phyloP scores from a whole-genome alignment of 202 grass and related monocot genomes.

The Hordeum pubiflorum region DNA sequence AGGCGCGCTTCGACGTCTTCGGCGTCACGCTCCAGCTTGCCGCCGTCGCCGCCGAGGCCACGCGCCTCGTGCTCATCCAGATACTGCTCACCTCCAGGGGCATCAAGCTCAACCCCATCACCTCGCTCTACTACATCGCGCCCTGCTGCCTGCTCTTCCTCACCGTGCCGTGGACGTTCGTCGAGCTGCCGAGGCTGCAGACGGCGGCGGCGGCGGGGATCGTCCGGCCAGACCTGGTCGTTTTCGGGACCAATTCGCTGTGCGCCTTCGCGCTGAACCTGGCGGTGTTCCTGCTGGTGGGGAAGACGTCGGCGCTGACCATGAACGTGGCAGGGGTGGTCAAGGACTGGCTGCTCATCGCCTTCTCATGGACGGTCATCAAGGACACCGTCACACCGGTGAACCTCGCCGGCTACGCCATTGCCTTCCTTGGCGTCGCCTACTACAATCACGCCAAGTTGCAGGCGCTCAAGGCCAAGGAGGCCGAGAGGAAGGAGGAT shows the following conservation, averaged over 20 bases:
- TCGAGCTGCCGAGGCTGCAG: constrained; percentile 65
- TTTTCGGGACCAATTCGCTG: constrained; percentile 71
- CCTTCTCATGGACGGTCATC: constrained; percentile 91
- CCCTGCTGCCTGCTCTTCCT: constrained; percentile 80
- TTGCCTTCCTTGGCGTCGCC: constrained; percentile 75
- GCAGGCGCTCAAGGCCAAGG: constrained; percentile 70
- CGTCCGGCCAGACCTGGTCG: constrained; percentile 39
- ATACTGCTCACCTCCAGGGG: constrained; percentile 80
- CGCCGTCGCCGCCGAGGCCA: constrained; percentile 75
- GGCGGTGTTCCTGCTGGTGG: constrained; percentile 83
- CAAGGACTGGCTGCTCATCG: constrained; percentile 95
- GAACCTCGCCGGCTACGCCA: constrained; percentile 69
- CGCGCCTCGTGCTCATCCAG: constrained; percentile 86
- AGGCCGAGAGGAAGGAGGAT: constrained; percentile 57
- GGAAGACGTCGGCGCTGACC: constrained; percentile 90
- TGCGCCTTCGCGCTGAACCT: constrained; percentile 92
- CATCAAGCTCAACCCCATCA: constrained; percentile 76
- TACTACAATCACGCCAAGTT: constrained; percentile 93
- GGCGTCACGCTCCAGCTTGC: constrained; percentile 71
- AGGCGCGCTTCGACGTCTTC: constrained; percentile 58
- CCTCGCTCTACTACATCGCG: constrained; percentile 87
- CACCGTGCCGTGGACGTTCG: constrained; percentile 51
- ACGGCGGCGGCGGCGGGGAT: background rate
- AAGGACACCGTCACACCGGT: constrained; percentile 61
- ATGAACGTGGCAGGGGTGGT: constrained; percentile 94